Conservation (phyloP, 495 filamentous ascomycete species). For the Podospora fimiseda region DNA sequence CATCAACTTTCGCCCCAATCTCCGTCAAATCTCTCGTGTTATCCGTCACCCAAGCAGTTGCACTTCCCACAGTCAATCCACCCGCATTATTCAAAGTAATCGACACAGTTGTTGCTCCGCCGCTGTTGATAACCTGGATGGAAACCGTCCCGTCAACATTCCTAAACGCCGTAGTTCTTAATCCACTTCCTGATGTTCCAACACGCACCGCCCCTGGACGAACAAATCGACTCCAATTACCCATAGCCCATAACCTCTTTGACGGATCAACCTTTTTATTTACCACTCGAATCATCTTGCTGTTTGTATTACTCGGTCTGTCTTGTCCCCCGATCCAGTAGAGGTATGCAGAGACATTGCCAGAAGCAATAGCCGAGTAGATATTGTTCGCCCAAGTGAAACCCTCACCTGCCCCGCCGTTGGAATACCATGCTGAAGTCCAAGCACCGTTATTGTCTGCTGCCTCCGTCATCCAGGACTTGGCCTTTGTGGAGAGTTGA, state of each 20-base stretch:
- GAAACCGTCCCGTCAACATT: conserved; percentile 41
- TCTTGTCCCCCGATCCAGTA: conserved; percentile 49
- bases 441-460: conserved; percentile 41
- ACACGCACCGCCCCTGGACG: conserved; percentile 42
- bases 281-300: conserved; percentile 36
- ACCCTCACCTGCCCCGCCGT: conserved; percentile 43
- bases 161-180: conserved; percentile 38
- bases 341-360: conserved; percentile 42
- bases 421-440: conserved; percentile 42
- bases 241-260: conserved; percentile 46
- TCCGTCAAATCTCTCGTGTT: not conserved
- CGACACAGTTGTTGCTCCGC: not conserved
- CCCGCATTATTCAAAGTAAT: not conserved
- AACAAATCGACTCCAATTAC: conserved; percentile 39
- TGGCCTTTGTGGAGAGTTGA: conserved; percentile 33
- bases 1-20: not conserved
- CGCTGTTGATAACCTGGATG: conserved; percentile 41
- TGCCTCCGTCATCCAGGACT: conserved; percentile 48
- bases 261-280: conserved; percentile 25
- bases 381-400: conserved; percentile 52
- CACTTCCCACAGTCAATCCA: not conserved
- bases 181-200: conserved; percentile 24
- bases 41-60: not conserved
- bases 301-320: conserved; percentile 28
- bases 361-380: conserved; percentile 35